Base-by-base conservation (phyloP, 2,329 filamentous ascomycete genomes). In the Penicillium oxalicum region DNA sequence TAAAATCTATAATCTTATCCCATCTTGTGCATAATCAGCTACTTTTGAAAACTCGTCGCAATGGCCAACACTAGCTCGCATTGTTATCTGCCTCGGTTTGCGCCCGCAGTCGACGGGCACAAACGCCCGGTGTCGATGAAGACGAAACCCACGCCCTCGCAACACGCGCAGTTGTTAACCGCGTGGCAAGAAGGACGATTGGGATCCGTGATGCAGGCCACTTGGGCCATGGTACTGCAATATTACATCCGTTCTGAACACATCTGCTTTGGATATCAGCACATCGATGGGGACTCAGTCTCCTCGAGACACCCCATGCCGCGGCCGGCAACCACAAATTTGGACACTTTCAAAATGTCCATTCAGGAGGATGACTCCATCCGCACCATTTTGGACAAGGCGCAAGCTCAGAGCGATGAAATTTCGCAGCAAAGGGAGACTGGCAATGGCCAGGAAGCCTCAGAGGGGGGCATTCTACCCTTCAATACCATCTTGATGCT, bases 211-310 rank as follows among this genome's bases (percentile, higher is more conserved):
- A 48, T 77, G 43, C 67, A 70, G 28, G 68, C 72, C 9, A 70
- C 73, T 7, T 77, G 74, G 74, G 73, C 68, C 1, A 51, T 77
- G 36, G 61, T 76, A 2, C 57, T 77, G 5, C 64, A 70, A 35
- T 69, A 67, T 40, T 76, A 76, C 52, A 71, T 73, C n/a, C 70
- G 67, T 2, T 69, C 69, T 12, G 67, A 75, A 42, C 72, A 77
- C 53, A 70, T 77, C 6, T 65, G 72, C 25, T 78, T 77, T 59
- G 75, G 73, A 25, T 70, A 68, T 45, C 62, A 70, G 50, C 58
- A 66, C 47, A 53, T 63, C 40, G 60, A 60, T 26, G 56, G 49
- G 43, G 57, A 59, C 41, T 47, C 55, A 5, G 49, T 50, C 27
- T 48, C 46, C 28, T 40, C 50, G 29, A 47, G 45, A 53, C 42